Evolutionary conservation across 2,329 filamentous ascomycete species (phyloP).

Genomic region (Pseudopithomyces maydicus): DNA sequence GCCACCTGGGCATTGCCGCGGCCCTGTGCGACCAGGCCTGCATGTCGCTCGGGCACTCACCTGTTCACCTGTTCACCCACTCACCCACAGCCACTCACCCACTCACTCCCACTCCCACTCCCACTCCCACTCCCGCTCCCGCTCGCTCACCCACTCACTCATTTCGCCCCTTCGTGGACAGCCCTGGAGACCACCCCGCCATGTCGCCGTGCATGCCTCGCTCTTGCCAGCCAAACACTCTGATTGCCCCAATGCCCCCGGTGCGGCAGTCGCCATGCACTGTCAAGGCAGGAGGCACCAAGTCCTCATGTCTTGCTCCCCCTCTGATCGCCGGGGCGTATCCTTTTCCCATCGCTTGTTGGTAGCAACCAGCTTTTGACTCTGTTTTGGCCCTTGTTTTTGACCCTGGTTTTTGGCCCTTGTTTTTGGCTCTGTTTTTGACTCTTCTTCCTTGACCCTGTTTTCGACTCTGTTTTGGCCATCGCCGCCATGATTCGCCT

Average conservation of each 20-base stretch:
- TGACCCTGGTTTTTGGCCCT: too few species aligned
- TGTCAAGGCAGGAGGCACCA: constrained; percentile 5
- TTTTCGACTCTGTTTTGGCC: constrained; percentile 21
- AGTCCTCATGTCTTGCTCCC: constrained; percentile 2
- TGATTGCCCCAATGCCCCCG: not conserved
- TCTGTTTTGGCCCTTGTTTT: too few species aligned
- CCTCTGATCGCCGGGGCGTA: not conserved
- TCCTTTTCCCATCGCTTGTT: not conserved
- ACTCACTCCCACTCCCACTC: constrained; percentile 6
- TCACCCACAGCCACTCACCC: constrained; percentile 23
- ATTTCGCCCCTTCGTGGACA: not conserved
- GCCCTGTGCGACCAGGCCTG: constrained; percentile 16
- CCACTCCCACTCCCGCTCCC: too few species aligned
- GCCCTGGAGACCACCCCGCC: not conserved
- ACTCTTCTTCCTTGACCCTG: too few species aligned
- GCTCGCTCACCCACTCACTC: not conserved
- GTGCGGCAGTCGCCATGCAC: constrained; percentile 9
- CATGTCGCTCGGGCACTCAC: constrained; percentile 10
- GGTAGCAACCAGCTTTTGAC: too few species aligned
- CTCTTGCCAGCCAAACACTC: not conserved
- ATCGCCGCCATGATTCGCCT: constrained; percentile 40
- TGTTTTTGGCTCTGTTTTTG: too few species aligned
- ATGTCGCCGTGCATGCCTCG: not conserved
- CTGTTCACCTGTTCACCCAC: constrained; percentile 29
- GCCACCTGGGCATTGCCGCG: too few species aligned